Evolutionary conservation across 2,329 filamentous ascomycete genomes (phyloP).

Genomic region (Fusarium sp.): DNA sequence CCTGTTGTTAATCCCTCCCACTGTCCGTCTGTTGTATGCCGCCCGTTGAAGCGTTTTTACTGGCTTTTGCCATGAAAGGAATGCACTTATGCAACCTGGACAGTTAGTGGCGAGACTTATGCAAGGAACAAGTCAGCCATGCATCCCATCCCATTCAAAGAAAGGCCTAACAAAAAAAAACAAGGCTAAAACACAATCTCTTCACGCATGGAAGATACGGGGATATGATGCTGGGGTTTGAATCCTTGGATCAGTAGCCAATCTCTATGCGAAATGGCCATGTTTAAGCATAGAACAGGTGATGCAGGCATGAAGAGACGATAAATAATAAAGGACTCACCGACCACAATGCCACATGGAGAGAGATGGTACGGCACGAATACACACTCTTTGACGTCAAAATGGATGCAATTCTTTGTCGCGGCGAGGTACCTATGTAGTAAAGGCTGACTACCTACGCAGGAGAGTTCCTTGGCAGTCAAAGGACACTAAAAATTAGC

Average conservation of each 20-base stretch:
- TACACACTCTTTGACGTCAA: not conserved
- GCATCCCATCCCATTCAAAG: not conserved
- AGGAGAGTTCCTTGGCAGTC: conserved; percentile 19
- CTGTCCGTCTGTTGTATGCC: not conserved
- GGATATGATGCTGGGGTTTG: conserved; percentile 15
- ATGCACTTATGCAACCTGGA: too few species aligned
- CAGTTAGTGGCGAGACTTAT: conserved; percentile 18
- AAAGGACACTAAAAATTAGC: conserved; percentile 27
- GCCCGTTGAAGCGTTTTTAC: not conserved
- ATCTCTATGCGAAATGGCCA: conserved; percentile 23
- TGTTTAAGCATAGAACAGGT: not conserved
- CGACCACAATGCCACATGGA: too few species aligned
- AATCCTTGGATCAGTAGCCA: conserved; percentile 21
- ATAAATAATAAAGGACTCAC: not conserved
- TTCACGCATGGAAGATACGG: conserved; percentile 10
- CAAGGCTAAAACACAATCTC: conserved; percentile 27
- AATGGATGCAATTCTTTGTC: conserved; percentile 14
- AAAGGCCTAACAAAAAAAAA: not conserved
- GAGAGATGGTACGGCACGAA: too few species aligned
- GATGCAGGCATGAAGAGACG: too few species aligned
- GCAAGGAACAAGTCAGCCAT: conserved; percentile 30
- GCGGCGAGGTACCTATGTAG: too few species aligned
- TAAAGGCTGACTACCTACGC: too few species aligned
- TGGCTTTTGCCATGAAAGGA: too few species aligned
- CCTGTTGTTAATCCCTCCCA: not conserved